Evolutionary conservation across 192 early-diverging fungal genomes (phyloP), one percentile per base, ranked within the genome.

Genomic region (Rhizophagus prolifer): DNA sequence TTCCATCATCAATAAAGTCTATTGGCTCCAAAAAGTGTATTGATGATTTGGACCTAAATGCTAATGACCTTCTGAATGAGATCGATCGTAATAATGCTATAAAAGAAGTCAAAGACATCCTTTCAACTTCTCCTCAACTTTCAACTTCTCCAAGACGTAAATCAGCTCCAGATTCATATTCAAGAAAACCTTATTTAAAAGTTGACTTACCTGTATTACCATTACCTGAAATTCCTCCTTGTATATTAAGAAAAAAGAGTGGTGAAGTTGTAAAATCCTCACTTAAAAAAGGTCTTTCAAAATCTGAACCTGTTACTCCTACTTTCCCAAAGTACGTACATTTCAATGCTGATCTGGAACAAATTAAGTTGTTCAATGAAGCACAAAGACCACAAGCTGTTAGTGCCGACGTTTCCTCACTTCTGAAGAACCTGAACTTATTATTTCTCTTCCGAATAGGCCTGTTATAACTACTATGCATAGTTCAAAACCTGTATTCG

Each of bases 301-400:
- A 76, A 59, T 76, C 75, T 3, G 75, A 66, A 26, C 83, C 86
- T 26, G 77, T 58, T 10, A 77, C 79, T 10, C 84, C 86, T 3
- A 83, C 81, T 26, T 79, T 79, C 31, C 83, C 83, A 28, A 89
- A 90, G 80, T 90, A 83, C 47, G 92, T 93, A 21, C 89, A 89
- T 69, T 93, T 93, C 82, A 82, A 88, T 34, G 67, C 85, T 13
- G 86, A 93, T 47, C 83, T 93, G 38, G 90, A 93, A 79, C 87
- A 89, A 67, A 85, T 93, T 65, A 87, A 88, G 58, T 85, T 90
- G 65, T 93, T 93, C 82, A 85, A 90, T 61, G 91, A 91, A 83
- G 86, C 81, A 13, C 87, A 93, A 84, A 88, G 81, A 70, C 91
- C 92, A 14, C 79, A 76, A 30, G 80, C 85, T 26, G 88, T 88